Evolutionary conservation across 75 land plant species (phyloP), one percentile per base, ranked within the genome.

Genomic region (Adiantum capillusveneris): DNA sequence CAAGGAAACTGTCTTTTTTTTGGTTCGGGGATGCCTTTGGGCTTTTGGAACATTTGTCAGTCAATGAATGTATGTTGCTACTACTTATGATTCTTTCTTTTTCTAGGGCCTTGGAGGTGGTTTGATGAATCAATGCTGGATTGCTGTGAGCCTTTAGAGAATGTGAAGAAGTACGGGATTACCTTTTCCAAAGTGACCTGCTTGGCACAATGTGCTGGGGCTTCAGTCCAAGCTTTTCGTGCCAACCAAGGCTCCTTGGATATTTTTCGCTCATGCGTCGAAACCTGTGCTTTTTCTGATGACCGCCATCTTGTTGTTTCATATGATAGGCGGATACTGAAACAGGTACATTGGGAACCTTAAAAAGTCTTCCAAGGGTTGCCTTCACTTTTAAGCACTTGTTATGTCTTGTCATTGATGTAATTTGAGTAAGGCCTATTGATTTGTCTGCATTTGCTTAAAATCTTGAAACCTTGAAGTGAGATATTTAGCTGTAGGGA

Each of bases 61-160:
- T n/a, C n/a, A n/a, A n/a, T n/a, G n/a, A n/a, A n/a, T n/a, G n/a
- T n/a, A n/a, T n/a, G n/a, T n/a, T n/a, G n/a, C n/a, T n/a, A n/a
- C n/a, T n/a, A n/a, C n/a, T n/a, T n/a, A n/a, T n/a, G n/a, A n/a
- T 60, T 60, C 7, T 44, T 57, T 29, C 14, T 28, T 25, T 26
- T 34, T 53, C 20, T 59, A 89, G 96, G 96, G 6, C 96, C 96
- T 29, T 90, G 96, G 96, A 78, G 96, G 24, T 90, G 96, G 96
- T 90, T 80, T 75, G 96, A 90, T 77, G 96, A 90, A 31, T 74
- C 91, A 13, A 90, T 90, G 96, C 65, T 90, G 9, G 96, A 90
- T 43, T 86, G 91, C 66, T 86, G 91, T 48, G 87, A 90, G 44
- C 87, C 91, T 54, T 60, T 90, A 56, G 87, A 79, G 25, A 86